These are phyloP conservation scores for Pseudozyma pruni DNA, from an alignment of 1,284 basidiomycete genomes.

Conservation along the genomic window DNA sequence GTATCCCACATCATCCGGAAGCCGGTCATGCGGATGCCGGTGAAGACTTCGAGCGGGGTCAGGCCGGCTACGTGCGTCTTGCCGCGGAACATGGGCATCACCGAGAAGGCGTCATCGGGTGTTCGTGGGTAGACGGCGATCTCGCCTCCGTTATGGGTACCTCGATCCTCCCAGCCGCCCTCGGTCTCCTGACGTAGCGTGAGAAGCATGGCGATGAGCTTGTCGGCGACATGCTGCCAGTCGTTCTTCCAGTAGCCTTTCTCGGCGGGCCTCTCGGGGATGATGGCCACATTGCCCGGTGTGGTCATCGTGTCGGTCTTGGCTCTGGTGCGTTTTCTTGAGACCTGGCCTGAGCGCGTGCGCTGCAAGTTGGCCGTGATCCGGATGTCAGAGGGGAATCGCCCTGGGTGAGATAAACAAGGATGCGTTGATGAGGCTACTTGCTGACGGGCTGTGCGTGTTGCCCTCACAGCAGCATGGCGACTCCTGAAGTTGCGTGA, in stretches of 20 bases:
- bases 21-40: constrained; percentile 46
- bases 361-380: too few relatives aligned
- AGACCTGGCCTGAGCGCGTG: too few relatives aligned
- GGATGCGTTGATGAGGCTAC: too few relatives aligned
- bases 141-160: constrained; percentile 20
- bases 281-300: constrained; percentile 29
- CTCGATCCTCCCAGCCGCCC: constrained; percentile 36
- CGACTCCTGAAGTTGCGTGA: too few relatives aligned
- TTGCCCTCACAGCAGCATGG: too few relatives aligned
- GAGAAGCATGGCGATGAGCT: constrained; percentile 38
- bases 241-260: constrained; percentile 45
- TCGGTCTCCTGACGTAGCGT: constrained; percentile 38
- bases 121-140: constrained; percentile 31
- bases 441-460: too few relatives aligned
- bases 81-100: constrained; percentile 49
- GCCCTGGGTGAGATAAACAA: too few relatives aligned
- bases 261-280: constrained; percentile 43
- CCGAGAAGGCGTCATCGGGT: constrained; percentile 31
- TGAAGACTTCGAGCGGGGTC: constrained; percentile 52
- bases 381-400: too few relatives aligned
- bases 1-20: constrained; percentile 58
- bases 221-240: constrained; percentile 25
- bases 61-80: constrained; percentile 27
- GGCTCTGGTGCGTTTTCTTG: neutral
- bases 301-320: constrained; percentile 22